Evolutionary conservation across 2,329 filamentous ascomycete genomes (phyloP), one percentile per base, ranked within the genome.

Genomic region (Colletotrichum caudatum): DNA sequence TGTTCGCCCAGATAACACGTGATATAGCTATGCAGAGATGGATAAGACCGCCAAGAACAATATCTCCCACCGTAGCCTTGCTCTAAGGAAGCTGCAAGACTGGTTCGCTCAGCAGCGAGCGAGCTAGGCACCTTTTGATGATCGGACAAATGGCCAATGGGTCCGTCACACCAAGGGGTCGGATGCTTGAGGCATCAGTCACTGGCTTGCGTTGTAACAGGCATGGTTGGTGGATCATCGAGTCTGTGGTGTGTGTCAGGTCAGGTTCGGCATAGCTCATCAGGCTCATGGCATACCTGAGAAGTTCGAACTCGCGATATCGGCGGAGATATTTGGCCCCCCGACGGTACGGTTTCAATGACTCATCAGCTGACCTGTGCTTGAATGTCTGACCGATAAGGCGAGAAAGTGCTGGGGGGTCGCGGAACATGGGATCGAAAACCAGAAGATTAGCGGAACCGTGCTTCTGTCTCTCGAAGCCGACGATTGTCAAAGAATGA

Each of bases 401-500:
- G 64, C 87, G 88, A 73, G 84, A 86, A 76, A 97, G 87, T 23
- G 85, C 86, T 2, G 85, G 84, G 0, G 91, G 88, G 57, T 94
- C 92, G 66, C 88, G 90, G 79, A 93, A 94, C 82, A 93, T 92
- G 1, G 95, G 94, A 78, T 98, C 95, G 78, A 97, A 97, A 16
- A 97, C 93, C 0, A 98, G 84, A 23, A 98, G 83, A 75, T 93
- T 92, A 63, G 86, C 83, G 23, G 84, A 83, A 35, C 93, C 92
- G 71, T 92, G 86, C 44, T 82, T 84, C 37, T 87, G 88, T 74
- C 88, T 89, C 80, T 98, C 94, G 35, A 97, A 86, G 0, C 95
- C 95, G 66, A 98, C 86, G 63, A 98, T 94, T 0, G 94, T 97
- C 84, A 97, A 86, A 1, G 95, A 98, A 80, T 98, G 95, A 3